These are phyloP conservation scores for Staphylotrichum tortipilum DNA, from an alignment of 495 filamentous ascomycete species.

Conservation along the genomic window DNA sequence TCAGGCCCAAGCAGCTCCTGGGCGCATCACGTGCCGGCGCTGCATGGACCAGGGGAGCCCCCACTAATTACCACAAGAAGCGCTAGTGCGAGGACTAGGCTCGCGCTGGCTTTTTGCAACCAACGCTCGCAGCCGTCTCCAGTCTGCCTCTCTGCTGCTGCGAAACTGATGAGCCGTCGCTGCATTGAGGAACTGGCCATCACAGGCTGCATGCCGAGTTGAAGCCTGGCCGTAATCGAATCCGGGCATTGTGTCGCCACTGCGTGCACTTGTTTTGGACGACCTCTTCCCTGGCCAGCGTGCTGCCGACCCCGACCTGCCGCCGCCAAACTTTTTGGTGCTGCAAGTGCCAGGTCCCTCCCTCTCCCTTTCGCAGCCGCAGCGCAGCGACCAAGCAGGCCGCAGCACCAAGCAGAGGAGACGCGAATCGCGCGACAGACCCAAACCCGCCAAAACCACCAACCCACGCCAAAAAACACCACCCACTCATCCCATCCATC, in stretches of 20 bases:
- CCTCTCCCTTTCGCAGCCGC: conserved; percentile 27
- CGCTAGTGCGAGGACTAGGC: conserved; percentile 3
- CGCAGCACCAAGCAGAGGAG: too few relatives aligned
- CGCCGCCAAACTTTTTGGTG: conserved; percentile 24
- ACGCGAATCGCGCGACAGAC: conserved; percentile 36
- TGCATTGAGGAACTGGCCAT: conserved; percentile 11
- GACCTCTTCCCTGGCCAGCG: conserved; percentile 7
- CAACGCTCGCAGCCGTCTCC: conserved; percentile 15
- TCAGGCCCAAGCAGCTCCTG: neutral
- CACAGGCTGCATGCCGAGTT: conserved; percentile 9
- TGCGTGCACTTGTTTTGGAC: conserved; percentile 19
- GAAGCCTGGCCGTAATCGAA: conserved; percentile 4
- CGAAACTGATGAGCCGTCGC: conserved; percentile 4
- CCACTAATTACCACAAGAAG: conserved; percentile 11
- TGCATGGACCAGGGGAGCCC: neutral
- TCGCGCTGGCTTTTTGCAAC: conserved; percentile 15
- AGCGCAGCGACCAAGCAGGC: too few relatives aligned
- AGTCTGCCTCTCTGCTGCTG: conserved; percentile 11
- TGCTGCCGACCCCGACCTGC: conserved; percentile 13
- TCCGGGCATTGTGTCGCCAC: conserved; percentile 4
- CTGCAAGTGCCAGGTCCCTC: conserved; percentile 15
- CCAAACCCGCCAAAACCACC: conserved; percentile 16
- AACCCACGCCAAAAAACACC: conserved; percentile 6
- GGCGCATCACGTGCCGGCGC: conserved; percentile 8
- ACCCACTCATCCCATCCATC: neutral